Evolutionary conservation across 1,284 basidiomycete species (phyloP).

Genomic region (Mycena sp.): DNA sequence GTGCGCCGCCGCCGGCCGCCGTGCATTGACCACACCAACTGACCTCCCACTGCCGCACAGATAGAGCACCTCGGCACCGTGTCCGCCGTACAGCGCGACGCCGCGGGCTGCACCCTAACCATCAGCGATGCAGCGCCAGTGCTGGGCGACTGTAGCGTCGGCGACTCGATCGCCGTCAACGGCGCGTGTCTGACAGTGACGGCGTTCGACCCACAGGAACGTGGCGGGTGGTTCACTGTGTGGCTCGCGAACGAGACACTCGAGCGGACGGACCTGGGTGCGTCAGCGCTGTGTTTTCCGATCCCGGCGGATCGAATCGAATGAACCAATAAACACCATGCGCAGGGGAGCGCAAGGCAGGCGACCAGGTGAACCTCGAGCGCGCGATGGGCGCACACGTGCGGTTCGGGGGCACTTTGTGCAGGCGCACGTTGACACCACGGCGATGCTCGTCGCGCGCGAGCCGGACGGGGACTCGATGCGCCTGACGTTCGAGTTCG

Average conservation of each 20-base stretch:
- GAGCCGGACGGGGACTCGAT: constrained; percentile 88
- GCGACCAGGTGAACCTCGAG: constrained; percentile 92
- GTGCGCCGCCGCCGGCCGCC: constrained; percentile 45
- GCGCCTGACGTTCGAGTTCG: constrained; percentile 82
- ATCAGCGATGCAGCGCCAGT: constrained; percentile 81
- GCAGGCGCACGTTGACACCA: constrained; percentile 95
- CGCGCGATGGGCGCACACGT: constrained; percentile 94
- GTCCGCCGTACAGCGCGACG: constrained; percentile 66
- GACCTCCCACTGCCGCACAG: no score
- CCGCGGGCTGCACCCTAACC: constrained; percentile 86
- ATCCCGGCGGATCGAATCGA: not conserved
- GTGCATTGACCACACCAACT: not conserved
- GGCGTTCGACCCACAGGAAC: constrained; percentile 70
- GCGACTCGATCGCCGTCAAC: constrained; percentile 93
- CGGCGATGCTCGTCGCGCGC: constrained; percentile 77
- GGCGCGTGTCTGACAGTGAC: constrained; percentile 90
- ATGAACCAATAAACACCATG: no score
- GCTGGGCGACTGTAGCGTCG: constrained; percentile 91
- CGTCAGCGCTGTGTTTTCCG: constrained; percentile 11
- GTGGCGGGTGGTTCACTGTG: constrained; percentile 88
- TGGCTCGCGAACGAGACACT: constrained; percentile 97
- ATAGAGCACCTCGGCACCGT: constrained; percentile 87
- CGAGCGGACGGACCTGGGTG: constrained; percentile 90
- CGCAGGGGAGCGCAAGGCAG: constrained; percentile 80
- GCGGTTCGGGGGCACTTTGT: constrained; percentile 98